Percentiles rank a stretch among this genome's conserved stretches.
These are phyloP conservation scores for Truncatella angustata DNA, from an alignment of 2,329 filamentous ascomycete genomes.

Conservation along the genomic window DNA sequence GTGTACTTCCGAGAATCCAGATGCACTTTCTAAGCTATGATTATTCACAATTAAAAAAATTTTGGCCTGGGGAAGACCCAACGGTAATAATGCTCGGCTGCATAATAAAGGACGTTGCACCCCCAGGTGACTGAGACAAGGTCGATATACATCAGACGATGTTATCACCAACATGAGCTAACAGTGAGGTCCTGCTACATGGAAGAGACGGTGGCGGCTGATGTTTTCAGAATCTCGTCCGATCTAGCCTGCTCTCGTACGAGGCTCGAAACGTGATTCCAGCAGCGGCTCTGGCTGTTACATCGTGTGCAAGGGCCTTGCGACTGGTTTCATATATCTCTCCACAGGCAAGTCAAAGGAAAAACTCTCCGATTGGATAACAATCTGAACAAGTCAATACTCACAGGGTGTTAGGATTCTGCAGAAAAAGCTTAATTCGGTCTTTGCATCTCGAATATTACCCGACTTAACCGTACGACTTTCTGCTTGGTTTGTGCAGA, in stretches of 20 bases:
- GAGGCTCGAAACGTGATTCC: not conserved
- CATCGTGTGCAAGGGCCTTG: not conserved
- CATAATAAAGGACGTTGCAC: not conserved
- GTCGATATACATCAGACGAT: not conserved
- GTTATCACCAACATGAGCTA: not conserved
- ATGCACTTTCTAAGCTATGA: not conserved
- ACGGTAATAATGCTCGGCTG: not conserved
- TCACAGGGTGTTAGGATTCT: not conserved
- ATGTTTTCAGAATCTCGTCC: not conserved
- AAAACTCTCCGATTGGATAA: slow-evolving; percentile 1
- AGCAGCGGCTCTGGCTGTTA: not conserved
- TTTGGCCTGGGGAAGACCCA: not conserved
- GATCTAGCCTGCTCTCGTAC: slow-evolving; percentile 1
- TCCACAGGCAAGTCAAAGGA: not conserved
- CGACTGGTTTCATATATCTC: slow-evolving; percentile 2
- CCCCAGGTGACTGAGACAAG: not conserved
- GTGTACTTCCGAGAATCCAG: too few relatives aligned
- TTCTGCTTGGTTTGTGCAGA: too few relatives aligned
- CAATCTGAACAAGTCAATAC: not conserved
- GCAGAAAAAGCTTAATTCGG: not conserved
- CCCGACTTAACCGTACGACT: not conserved
- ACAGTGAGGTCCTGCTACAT: not conserved
- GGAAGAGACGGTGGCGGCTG: not conserved
- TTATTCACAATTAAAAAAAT: not conserved
- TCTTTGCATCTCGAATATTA: not conserved